phyloP scores from a whole-genome alignment of 345 rosid species.

The Bruguiera parviflora region DNA sequence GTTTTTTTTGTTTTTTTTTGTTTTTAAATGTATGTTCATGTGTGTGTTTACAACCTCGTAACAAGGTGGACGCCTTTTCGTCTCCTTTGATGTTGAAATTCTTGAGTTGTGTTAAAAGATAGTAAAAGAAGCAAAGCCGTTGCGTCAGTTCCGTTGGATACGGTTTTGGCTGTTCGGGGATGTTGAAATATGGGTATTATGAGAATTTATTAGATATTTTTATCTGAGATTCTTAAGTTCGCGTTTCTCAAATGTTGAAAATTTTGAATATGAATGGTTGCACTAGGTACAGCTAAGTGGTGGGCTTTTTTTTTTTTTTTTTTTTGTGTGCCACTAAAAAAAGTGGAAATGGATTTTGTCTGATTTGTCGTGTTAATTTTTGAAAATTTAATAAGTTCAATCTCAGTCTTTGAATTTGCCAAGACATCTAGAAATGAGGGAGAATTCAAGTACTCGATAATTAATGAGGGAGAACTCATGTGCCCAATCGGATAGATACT shows the following conservation, averaged over 20 bases:
- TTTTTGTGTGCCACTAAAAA: background rate
- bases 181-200: background rate
- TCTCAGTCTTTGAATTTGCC: too few species aligned
- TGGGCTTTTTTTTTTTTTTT: background rate
- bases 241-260: background rate
- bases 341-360: too few species aligned
- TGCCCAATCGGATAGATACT: too few species aligned
- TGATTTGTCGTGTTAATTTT: too few species aligned
- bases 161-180: background rate
- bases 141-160: background rate
- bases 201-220: background rate
- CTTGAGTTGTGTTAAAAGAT: background rate
- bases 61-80: background rate
- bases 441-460: too few species aligned
- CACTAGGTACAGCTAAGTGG: constrained; percentile 3
- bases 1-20: background rate
- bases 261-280: background rate
- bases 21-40: background rate
- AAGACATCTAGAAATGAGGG: too few species aligned
- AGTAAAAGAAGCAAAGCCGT: background rate
- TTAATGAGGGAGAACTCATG: too few species aligned
- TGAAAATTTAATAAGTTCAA: too few species aligned
- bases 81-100: background rate
- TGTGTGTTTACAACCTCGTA: background rate
- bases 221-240: background rate